A percentile compares a stretch with the other conserved stretches of the same genome.
These are phyloP conservation scores for Heterobasidion annosum DNA, from an alignment of 1,284 basidiomycete genomes.

Conservation along the genomic window DNA sequence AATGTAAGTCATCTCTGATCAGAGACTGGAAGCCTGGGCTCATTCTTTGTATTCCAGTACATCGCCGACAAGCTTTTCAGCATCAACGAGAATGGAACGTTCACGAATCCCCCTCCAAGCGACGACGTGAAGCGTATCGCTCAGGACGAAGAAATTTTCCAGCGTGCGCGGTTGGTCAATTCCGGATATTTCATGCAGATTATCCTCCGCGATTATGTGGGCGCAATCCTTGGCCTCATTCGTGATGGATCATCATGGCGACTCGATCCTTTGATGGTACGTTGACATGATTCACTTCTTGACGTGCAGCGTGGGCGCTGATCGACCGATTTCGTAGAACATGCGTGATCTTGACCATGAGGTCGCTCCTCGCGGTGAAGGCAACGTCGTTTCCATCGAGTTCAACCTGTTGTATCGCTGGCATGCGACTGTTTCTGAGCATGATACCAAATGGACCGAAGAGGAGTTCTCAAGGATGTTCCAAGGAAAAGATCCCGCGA, in stretches of 20 bases:
- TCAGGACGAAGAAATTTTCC: slow-evolving; percentile 72
- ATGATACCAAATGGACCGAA: slow-evolving; percentile 57
- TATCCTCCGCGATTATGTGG: slow-evolving; percentile 67
- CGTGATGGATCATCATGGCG: slow-evolving; percentile 53
- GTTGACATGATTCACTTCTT: slow-evolving; percentile 6
- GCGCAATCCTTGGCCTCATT: slow-evolving; percentile 57
- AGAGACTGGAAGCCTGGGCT: neutral
- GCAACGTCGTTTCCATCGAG: slow-evolving; percentile 67
- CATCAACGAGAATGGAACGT: slow-evolving; percentile 57
- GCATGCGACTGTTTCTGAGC: slow-evolving; percentile 58
- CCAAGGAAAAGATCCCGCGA: slow-evolving; percentile 26
- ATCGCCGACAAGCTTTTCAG: slow-evolving; percentile 60
- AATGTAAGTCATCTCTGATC: slow-evolving; percentile 37
- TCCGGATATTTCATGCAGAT: slow-evolving; percentile 67
- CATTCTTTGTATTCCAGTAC: slow-evolving; percentile 32
- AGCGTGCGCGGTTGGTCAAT: slow-evolving; percentile 68
- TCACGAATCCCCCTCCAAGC: slow-evolving; percentile 22
- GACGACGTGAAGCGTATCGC: slow-evolving; percentile 21
- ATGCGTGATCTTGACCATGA: slow-evolving; percentile 37
- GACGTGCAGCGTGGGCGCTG: neutral
- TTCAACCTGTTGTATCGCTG: slow-evolving; percentile 71
- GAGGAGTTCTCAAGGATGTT: slow-evolving; percentile 37
- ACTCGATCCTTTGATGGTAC: slow-evolving; percentile 52
- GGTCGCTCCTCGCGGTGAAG: slow-evolving; percentile 52
- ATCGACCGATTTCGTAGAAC: slow-evolving; percentile 20